A percentile compares a stretch with the other conserved stretches of the same genome.
Conservation (phyloP, 2,329 filamentous ascomycete species). For the Curvularia sp. region DNA sequence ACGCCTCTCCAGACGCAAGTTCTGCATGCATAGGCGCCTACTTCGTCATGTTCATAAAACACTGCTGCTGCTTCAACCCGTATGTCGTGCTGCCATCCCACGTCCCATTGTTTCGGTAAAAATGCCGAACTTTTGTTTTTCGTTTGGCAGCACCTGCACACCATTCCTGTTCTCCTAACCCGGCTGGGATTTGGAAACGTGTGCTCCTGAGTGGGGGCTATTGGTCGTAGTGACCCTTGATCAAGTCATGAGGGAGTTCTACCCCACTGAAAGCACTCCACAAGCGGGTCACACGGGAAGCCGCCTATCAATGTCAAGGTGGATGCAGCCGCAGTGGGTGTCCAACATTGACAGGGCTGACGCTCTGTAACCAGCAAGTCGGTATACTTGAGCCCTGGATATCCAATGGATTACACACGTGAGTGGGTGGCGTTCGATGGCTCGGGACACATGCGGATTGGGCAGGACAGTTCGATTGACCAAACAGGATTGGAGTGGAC, state of each 20-base stretch:
- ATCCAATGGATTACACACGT: conserved; percentile 31
- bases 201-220: conserved; percentile 16
- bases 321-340: conserved; percentile 13
- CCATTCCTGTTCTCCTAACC: neutral
- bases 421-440: conserved; percentile 19
- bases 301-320: conserved; percentile 10
- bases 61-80: neutral
- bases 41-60: neutral
- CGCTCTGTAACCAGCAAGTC: conserved; percentile 19
- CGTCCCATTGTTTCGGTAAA: neutral
- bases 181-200: conserved; percentile 7
- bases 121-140: conserved; percentile 8
- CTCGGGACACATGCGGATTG: conserved; percentile 9
- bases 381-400: conserved; percentile 20
- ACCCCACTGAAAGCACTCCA: conserved; percentile 12
- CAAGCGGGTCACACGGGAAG: conserved; percentile 18
- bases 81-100: conserved; percentile 4
- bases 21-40: neutral
- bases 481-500: neutral
- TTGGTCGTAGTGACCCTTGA: conserved; percentile 16
- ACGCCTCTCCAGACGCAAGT: neutral
- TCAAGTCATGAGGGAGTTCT: neutral
- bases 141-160: neutral
- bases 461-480: neutral
- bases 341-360: conserved; percentile 5